Evolutionary conservation across 169 alveolate species (phyloP).

Genomic region (Cryptosporidium viatorum): DNA sequence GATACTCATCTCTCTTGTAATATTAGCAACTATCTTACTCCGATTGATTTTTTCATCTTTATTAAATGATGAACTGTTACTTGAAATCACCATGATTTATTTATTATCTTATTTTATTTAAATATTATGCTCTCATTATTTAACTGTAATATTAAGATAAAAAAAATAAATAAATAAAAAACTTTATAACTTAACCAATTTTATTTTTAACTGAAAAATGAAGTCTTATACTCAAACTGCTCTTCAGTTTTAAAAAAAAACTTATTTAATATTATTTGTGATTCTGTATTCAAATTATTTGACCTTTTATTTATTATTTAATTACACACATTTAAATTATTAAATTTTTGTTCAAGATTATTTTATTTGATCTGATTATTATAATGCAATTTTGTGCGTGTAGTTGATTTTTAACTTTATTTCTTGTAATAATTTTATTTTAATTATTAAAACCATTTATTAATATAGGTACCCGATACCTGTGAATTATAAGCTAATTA

Average conservation of each 20-base stretch:
- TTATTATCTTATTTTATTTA: not conserved
- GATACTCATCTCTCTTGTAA: slow-evolving; percentile 26
- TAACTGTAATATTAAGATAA: not conserved
- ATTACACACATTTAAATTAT: not conserved
- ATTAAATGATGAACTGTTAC: not conserved
- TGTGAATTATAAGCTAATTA: not conserved
- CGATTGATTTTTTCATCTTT: slow-evolving; percentile 2
- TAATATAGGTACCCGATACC: not conserved
- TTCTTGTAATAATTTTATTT: not conserved
- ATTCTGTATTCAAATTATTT: not conserved
- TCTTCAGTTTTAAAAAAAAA: not conserved
- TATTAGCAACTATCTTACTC: slow-evolving; percentile 33
- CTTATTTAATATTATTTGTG: not conserved
- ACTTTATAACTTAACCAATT: not conserved
- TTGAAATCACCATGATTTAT: not conserved
- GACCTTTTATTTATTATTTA: not conserved
- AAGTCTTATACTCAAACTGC: not conserved
- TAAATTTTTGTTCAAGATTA: too few relatives aligned
- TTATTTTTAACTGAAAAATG: too few relatives aligned
- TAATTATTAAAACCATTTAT: not conserved
- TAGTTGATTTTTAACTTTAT: not conserved
- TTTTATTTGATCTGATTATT: not conserved
- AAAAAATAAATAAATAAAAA: not conserved
- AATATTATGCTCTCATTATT: not conserved
- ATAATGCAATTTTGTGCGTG: not conserved